Evolutionary conservation across 805 yeast genomes (phyloP).

Genomic region (Wickerhamomyces sydowiorum): DNA sequence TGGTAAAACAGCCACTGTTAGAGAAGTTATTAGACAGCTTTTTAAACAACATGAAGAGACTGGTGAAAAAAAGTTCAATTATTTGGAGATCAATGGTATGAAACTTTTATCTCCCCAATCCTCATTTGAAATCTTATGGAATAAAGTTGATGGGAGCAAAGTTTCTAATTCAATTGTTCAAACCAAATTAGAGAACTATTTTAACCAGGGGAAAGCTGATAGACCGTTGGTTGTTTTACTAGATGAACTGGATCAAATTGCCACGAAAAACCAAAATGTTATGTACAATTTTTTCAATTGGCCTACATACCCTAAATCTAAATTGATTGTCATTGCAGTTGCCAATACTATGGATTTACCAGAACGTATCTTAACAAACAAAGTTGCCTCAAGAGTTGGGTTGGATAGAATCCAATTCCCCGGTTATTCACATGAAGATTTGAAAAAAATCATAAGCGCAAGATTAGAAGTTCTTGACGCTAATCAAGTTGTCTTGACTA

Average conservation of each 20-base stretch:
- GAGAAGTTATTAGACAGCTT: constrained; percentile 77
- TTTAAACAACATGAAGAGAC: constrained; percentile 33
- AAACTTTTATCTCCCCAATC: constrained; percentile 73
- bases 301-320: constrained; percentile 83
- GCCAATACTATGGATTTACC: constrained; percentile 98
- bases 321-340: constrained; percentile 82
- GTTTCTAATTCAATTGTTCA: constrained; percentile 52
- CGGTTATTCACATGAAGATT: constrained; percentile 79
- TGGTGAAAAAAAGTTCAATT: constrained; percentile 51
- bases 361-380: constrained; percentile 79
- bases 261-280: constrained; percentile 73
- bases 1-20: constrained; percentile 90
- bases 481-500: constrained; percentile 33
- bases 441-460: constrained; percentile 67
- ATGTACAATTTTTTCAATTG: constrained; percentile 97
- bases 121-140: constrained; percentile 82
- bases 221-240: constrained; percentile 60
- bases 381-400: constrained; percentile 88
- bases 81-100: constrained; percentile 86
- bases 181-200: constrained; percentile 59
- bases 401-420: constrained; percentile 79
- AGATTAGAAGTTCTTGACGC: constrained; percentile 48
- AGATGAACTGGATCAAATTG: constrained; percentile 93
- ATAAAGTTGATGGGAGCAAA: constrained; percentile 54
- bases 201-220: constrained; percentile 30